Evolutionary conservation across 345 rosid species (phyloP).

Genomic region (Populus pruinosa): DNA sequence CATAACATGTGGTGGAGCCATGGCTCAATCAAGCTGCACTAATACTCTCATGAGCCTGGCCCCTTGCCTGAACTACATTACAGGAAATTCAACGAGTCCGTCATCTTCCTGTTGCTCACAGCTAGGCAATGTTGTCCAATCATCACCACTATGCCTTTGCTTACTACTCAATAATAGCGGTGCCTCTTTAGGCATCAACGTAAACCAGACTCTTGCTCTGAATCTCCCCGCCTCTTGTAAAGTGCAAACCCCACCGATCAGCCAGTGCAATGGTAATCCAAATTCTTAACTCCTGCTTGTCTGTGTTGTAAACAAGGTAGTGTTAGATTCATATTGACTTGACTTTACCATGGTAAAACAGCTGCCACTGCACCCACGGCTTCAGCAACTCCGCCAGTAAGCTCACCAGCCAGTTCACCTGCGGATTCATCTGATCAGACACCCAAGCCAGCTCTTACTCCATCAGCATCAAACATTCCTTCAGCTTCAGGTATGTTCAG

Average conservation of each 20-base stretch:
- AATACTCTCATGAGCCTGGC: slow-evolving; percentile 23
- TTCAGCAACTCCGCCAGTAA: slow-evolving; percentile 30
- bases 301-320: neutral
- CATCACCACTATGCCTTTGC: slow-evolving; percentile 68
- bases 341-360: slow-evolving; percentile 20
- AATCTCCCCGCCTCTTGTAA: slow-evolving; percentile 61
- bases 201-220: slow-evolving; percentile 67
- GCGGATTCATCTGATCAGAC: slow-evolving; percentile 28
- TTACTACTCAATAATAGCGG: slow-evolving; percentile 43
- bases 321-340: neutral
- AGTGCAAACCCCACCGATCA: slow-evolving; percentile 54
- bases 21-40: slow-evolving; percentile 39
- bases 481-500: slow-evolving; percentile 36
- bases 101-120: slow-evolving; percentile 62
- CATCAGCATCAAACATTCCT: slow-evolving; percentile 40
- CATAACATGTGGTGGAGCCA: slow-evolving; percentile 16
- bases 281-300: neutral
- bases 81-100: slow-evolving; percentile 59
- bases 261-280: slow-evolving; percentile 55
- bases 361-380: slow-evolving; percentile 41
- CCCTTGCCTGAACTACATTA: slow-evolving; percentile 38
- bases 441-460: slow-evolving; percentile 38
- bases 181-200: slow-evolving; percentile 45
- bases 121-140: slow-evolving; percentile 48
- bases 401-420: slow-evolving; percentile 38